A percentile compares a stretch with the other conserved stretches of the same genome.
phyloP scores from a whole-genome alignment of 805 yeast genomes.

The Kluyveromyces lactis region DNA sequence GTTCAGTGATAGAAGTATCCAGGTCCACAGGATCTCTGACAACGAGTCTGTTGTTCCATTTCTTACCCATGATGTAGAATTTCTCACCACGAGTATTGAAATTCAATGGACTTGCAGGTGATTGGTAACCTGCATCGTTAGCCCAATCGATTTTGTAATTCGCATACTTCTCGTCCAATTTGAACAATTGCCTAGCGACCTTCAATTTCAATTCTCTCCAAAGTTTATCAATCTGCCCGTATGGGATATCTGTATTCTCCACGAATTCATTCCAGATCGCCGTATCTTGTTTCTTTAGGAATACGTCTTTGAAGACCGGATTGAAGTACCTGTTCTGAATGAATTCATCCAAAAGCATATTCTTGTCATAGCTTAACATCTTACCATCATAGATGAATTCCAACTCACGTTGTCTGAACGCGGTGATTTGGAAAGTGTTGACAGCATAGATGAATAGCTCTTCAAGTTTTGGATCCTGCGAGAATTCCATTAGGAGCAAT shows the following conservation, averaged over 20 bases:
- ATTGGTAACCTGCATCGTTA: slow-evolving; percentile 6
- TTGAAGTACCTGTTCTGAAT: slow-evolving; percentile 5
- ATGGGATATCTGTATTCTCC: slow-evolving; percentile 5
- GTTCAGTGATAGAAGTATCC: not conserved
- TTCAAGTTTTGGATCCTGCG: slow-evolving; percentile 10
- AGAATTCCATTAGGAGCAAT: slow-evolving; percentile 5
- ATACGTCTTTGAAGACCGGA: slow-evolving; percentile 7
- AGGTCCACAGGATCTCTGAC: slow-evolving; percentile 5
- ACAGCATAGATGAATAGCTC: slow-evolving; percentile 13
- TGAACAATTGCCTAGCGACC: slow-evolving; percentile 2
- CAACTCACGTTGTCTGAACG: slow-evolving; percentile 23
- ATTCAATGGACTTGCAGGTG: slow-evolving; percentile 5
- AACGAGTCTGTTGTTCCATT: slow-evolving; percentile 6
- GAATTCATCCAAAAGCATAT: slow-evolving; percentile 1
- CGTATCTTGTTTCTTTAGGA: slow-evolving; percentile 7
- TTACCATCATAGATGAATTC: slow-evolving; percentile 18
- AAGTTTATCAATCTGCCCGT: not conserved
- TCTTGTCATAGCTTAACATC: slow-evolving; percentile 10
- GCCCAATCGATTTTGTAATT: slow-evolving; percentile 4
- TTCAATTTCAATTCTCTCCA: slow-evolving; percentile 1
- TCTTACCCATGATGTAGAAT: slow-evolving; percentile 6
- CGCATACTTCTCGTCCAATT: slow-evolving; percentile 2
- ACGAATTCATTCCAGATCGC: slow-evolving; percentile 8
- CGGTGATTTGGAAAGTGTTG: slow-evolving; percentile 17
- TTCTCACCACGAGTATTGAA: slow-evolving; percentile 5